phyloP scores from a whole-genome alignment of 768 basidiomycete species.

The Lactarius trivialis region DNA sequence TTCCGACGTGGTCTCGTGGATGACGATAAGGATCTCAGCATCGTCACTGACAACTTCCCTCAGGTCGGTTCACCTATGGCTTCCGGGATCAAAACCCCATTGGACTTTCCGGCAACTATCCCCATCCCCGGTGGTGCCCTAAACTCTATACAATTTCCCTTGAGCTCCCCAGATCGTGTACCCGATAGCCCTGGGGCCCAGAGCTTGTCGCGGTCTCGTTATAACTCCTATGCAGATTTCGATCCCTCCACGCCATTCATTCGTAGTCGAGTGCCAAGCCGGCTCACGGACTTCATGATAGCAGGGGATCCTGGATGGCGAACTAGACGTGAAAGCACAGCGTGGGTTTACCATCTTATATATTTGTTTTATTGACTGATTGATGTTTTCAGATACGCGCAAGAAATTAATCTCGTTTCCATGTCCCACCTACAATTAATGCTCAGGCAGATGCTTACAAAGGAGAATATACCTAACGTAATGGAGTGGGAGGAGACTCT shows the following conservation, averaged over 20 bases:
- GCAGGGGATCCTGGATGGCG: conserved; percentile 74
- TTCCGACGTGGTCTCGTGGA: conserved; percentile 71
- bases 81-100: conserved; percentile 43
- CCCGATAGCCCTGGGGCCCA: conserved; percentile 48
- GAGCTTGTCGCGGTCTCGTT: conserved; percentile 50
- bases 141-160: conserved; percentile 77
- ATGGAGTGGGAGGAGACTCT: conserved; percentile 86
- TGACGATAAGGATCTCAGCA: conserved; percentile 60
- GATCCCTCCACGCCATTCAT: conserved; percentile 73
- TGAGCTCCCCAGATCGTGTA: conserved; percentile 64
- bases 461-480: conserved; percentile 74
- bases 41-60: conserved; percentile 37
- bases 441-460: conserved; percentile 83
- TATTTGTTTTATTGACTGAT: neutral
- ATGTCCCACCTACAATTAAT: conserved; percentile 87
- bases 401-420: conserved; percentile 78
- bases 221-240: conserved; percentile 66
- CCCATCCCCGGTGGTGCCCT: conserved; percentile 48
- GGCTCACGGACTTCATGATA: conserved; percentile 48
- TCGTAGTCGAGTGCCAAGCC: conserved; percentile 77
- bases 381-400: conserved; percentile 53
- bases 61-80: conserved; percentile 40
- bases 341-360: conserved; percentile 45
- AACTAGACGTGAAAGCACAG: conserved; percentile 81
- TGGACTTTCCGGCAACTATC: conserved; percentile 51